These are phyloP conservation scores for Lentinula aciculospora DNA, from an alignment of 768 basidiomycete genomes.

Conservation along the genomic window DNA sequence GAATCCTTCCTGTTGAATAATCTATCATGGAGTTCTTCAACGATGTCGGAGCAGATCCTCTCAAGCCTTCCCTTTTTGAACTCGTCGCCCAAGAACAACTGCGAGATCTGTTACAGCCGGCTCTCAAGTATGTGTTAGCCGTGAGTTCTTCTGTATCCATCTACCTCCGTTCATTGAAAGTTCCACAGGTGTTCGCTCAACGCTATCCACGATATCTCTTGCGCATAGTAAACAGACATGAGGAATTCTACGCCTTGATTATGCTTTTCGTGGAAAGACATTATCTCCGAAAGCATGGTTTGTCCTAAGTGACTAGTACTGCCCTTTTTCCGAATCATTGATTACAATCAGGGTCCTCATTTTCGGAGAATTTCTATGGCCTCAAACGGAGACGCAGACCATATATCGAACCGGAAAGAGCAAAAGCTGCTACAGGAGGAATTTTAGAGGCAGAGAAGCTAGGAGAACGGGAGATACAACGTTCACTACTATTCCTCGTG, in stretches of 20 bases:
- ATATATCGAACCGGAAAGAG: slow-evolving; percentile 63
- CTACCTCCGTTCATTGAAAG: background rate
- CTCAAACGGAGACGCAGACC: slow-evolving; percentile 75
- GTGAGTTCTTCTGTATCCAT: slow-evolving; percentile 38
- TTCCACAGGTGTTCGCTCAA: slow-evolving; percentile 83
- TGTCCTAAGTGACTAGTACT: slow-evolving; percentile 19
- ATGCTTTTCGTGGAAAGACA: slow-evolving; percentile 90
- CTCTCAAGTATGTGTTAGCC: slow-evolving; percentile 88
- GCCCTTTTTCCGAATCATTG: slow-evolving; percentile 2
- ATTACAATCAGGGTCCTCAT: slow-evolving; percentile 68
- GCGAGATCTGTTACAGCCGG: slow-evolving; percentile 86
- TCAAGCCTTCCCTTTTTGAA: slow-evolving; percentile 84
- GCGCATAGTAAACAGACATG: slow-evolving; percentile 88
- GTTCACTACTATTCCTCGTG: slow-evolving; percentile 78
- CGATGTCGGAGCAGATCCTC: slow-evolving; percentile 64
- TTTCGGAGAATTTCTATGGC: slow-evolving; percentile 95
- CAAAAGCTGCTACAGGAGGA: slow-evolving; percentile 61
- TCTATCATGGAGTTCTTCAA: slow-evolving; percentile 75
- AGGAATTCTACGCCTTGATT: slow-evolving; percentile 88
- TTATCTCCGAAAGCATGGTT: slow-evolving; percentile 84
- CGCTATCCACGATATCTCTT: slow-evolving; percentile 90
- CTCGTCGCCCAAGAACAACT: slow-evolving; percentile 93
- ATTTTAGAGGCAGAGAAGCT: slow-evolving; percentile 63
- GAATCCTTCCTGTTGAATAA: background rate
- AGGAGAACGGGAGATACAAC: slow-evolving; percentile 60